Evolutionary conservation across 1,284 basidiomycete genomes (phyloP), one percentile per base, ranked within the genome.

Genomic region (Tilletia caries): DNA sequence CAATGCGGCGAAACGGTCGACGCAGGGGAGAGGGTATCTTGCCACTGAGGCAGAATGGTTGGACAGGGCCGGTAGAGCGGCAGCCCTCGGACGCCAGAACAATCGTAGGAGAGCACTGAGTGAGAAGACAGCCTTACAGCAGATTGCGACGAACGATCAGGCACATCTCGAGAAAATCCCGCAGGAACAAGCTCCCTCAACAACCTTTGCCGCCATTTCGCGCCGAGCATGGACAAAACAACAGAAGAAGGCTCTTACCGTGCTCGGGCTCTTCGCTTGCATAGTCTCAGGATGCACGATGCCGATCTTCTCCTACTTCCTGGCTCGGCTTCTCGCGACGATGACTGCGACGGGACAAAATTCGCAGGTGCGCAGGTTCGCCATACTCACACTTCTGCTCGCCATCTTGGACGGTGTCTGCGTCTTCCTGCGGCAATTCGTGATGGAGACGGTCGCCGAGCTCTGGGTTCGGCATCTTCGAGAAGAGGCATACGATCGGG

Each of bases 231-330:
- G 89, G 81, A 90, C 90, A 0, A 89, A 89, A 0, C 85, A 96
- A 20, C 92, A 93, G 0, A 84, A 87, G 80, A 96, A 95, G 79
- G 85, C 86, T 1, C 70, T 91, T 27, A 82, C 96, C 68, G 72
- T 89, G 72, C 48, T 91, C 64, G 94, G 93, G 4, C 84, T 95
- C 6, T 4, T 73, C 10, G 43, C 69, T 32, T 77, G 75, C 58
- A 64, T 93, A 41, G 83, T 88, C 41, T 90, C 89, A 71, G 95
- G 95, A 29, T 87, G 90, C 0, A 89, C 91, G 85, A 95, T 92
- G 0, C 95, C 95, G 0, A 76, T 95, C 58, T 98, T 98, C 86
- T 95, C 95, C 0, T 93, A 88, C 85, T 87, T 93, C 73, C 89
- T 98, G 71, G 91, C 93, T 13, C 88, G 88, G 37, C 88, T 98